Percentiles rank a stretch among this genome's conserved stretches.
phyloP scores from a whole-genome alignment of 257 asterid species.

The Lavandula angustifolia region DNA sequence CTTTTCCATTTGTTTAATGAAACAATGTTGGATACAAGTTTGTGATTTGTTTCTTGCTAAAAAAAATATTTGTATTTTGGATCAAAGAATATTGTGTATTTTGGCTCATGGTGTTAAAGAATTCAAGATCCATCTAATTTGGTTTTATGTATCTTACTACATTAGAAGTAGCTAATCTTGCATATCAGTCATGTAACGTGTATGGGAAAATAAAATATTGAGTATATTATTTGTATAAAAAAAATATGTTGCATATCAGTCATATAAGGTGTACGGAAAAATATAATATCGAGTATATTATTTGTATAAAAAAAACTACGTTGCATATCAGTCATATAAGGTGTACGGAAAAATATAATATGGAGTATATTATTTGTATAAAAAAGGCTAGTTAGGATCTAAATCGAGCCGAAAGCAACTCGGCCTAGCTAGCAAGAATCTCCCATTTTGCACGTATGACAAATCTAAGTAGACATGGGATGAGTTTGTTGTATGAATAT shows the following conservation, averaged over 20 bases:
- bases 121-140: conserved; percentile 3
- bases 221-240: not conserved
- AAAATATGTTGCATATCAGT: no score
- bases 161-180: not conserved
- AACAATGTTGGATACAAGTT: conserved; percentile 26
- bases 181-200: no score
- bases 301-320: not conserved
- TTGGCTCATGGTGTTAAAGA: conserved; percentile 10
- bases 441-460: conserved; percentile 33
- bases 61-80: conserved; percentile 7
- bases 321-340: no score
- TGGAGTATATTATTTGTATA: not conserved
- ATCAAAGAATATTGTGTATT: not conserved
- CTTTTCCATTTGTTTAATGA: conserved; percentile 25
- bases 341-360: no score
- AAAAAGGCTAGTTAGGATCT: not conserved
- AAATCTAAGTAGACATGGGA: conserved; percentile 28
- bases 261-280: no score
- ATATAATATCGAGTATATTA: no score
- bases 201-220: no score
- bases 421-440: conserved; percentile 26
- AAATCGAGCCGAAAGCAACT: conserved; percentile 21
- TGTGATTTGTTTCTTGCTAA: conserved; percentile 20
- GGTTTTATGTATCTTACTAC: not conserved
- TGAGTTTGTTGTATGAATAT: conserved; percentile 25